Conservation (phyloP, 2,329 filamentous ascomycete genomes). For the Curvularia verruculosa region DNA sequence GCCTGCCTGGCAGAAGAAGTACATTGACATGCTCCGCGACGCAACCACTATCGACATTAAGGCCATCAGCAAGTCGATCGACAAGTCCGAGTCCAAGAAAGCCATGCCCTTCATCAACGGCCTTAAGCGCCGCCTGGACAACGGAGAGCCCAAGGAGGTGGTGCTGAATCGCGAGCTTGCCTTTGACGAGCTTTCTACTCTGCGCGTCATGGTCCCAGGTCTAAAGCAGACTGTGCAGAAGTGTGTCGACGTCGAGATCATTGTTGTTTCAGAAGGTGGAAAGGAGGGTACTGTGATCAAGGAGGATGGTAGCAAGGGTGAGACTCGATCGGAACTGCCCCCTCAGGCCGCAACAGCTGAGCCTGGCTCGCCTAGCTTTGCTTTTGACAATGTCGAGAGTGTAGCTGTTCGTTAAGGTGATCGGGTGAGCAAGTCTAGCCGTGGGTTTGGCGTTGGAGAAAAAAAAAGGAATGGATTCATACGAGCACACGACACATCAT, state of each 20-base stretch:
- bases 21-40: conserved; percentile 42
- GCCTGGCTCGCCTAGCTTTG: conserved; percentile 80
- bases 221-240: conserved; percentile 76
- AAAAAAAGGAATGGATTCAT: neutral
- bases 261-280: conserved; percentile 72
- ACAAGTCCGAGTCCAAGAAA: conserved; percentile 93
- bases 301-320: conserved; percentile 61
- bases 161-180: conserved; percentile 84
- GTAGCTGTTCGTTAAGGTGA: conserved; percentile 29
- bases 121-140: conserved; percentile 80
- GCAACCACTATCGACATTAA: conserved; percentile 73
- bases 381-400: conserved; percentile 76
- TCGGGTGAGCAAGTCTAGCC: neutral
- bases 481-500: conserved; percentile 1
- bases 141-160: conserved; percentile 66
- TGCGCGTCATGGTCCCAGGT: conserved; percentile 78
- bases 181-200: conserved; percentile 81
- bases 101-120: conserved; percentile 95
- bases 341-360: conserved; percentile 73
- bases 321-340: conserved; percentile 64
- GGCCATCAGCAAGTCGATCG: conserved; percentile 75
- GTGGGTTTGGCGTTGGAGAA: neutral
- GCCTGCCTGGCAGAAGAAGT: conserved; percentile 76
- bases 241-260: conserved; percentile 72
- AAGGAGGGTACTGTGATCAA: conserved; percentile 66